Evolutionary conservation across 2,329 filamentous ascomycete genomes (phyloP), one percentile per base, ranked within the genome.

Genomic region (Alternaria incomplexa): DNA sequence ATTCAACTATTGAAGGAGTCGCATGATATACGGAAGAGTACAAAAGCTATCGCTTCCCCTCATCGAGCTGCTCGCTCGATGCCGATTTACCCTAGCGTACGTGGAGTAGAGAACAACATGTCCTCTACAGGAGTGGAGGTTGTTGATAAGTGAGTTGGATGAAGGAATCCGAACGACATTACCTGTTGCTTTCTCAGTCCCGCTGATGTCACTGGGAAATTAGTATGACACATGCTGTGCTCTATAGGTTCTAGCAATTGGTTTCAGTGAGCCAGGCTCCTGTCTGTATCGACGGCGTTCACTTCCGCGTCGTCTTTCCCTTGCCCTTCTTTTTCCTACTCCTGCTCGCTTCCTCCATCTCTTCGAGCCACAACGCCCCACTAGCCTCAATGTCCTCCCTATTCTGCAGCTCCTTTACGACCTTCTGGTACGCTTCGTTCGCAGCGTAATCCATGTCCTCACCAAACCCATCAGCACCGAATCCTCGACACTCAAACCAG

Each of bases 311-410:
- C n/a, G 17, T 22, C 26, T 46, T 61, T 28, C 26, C 55, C n/a
- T 44, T 22, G 13, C 45, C 17, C 30, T 50, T 62, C 22, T 60
- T 60, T 48, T 58, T 65, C 56, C 40, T 30, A 5, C 10, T 32
- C 66, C 62, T 36, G 62, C 11, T 62, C 56, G 67, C 57, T 40
- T 65, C 57, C 48, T 63, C 45, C 51, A 58, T 57, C 22, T 68
- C 62, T 52, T 70, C 64, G 17, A 71, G 40, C 36, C 69, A 62
- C 20, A 50, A 15, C 40, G 43, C 45, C n/a, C 48, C 54, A 5
- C 54, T 55, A 9, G 45, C 52, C 46, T 46, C 26, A 32, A 50
- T 43, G 61, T 66, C 32, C 43, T 61, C 40, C 47, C 50, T 20
- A 65, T 44, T 10, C 23, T 44, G 44, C 30, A 43, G 36, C 47